Percentiles rank a stretch among this genome's conserved stretches.
Conservation (phyloP, 1,284 basidiomycete genomes). For the Moesziomyces globuligerus region DNA sequence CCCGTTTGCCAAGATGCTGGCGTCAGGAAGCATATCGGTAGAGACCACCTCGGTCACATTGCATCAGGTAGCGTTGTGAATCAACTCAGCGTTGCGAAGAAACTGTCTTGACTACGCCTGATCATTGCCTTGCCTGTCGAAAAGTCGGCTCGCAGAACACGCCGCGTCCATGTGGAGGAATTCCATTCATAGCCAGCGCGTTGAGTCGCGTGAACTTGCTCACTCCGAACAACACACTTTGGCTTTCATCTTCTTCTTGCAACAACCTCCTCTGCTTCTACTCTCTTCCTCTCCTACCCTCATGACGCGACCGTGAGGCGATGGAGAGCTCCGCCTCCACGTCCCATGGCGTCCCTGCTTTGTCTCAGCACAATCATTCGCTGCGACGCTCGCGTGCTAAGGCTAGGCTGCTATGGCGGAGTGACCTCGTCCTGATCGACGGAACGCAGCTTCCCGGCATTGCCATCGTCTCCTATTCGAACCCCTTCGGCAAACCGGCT, state of each 20-base stretch:
- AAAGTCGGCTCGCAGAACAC: background rate
- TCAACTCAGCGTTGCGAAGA: background rate
- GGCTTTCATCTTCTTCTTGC: background rate
- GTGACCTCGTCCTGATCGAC: constrained; percentile 55
- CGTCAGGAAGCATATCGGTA: constrained; percentile 5
- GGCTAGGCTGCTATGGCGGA: constrained; percentile 59
- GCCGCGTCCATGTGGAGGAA: background rate
- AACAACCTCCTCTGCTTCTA: no score
- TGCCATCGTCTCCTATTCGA: constrained; percentile 57
- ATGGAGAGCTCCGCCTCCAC: constrained; percentile 15
- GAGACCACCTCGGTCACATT: constrained; percentile 8
- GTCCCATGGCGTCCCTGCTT: constrained; percentile 15
- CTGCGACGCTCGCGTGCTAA: constrained; percentile 16
- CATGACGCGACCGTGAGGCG: background rate
- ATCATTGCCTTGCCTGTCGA: background rate
- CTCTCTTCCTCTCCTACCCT: background rate
- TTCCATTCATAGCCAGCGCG: no score
- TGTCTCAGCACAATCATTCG: background rate
- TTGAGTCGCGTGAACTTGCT: background rate
- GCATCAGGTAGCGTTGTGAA: constrained; percentile 19
- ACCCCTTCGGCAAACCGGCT: constrained; percentile 43
- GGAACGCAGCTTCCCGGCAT: constrained; percentile 58
- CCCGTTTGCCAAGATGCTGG: constrained; percentile 1
- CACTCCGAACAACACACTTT: background rate
- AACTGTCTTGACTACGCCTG: background rate